Percentiles rank a stretch among this genome's conserved stretches.
Conservation (phyloP, 2,329 filamentous ascomycete species). For the Paracoccidioides brasiliensis region DNA sequence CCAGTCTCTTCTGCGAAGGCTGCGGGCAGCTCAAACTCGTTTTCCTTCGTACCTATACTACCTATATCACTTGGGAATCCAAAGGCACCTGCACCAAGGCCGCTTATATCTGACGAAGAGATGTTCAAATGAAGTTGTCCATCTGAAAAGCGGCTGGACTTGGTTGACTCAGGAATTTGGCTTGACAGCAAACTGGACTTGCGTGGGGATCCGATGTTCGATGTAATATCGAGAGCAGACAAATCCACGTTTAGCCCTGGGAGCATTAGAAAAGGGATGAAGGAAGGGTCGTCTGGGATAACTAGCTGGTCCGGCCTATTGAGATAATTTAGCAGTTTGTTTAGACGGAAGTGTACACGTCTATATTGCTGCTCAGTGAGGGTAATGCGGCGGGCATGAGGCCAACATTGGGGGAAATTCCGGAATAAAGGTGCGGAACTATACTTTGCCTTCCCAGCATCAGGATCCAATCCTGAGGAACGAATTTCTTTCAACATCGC, state of each 20-base stretch:
- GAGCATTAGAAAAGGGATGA: constrained; percentile 53
- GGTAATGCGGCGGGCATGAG: background rate
- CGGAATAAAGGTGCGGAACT: background rate
- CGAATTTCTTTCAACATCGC: constrained; percentile 48
- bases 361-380: background rate
- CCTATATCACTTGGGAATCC: constrained; percentile 30
- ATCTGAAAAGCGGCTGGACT: constrained; percentile 13
- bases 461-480: constrained; percentile 51
- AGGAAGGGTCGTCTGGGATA: constrained; percentile 69
- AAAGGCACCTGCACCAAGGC: constrained; percentile 27
- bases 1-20: constrained; percentile 31
- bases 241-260: constrained; percentile 47
- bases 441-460: constrained; percentile 60
- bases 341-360: no score
- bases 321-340: background rate
- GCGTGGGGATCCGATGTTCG: constrained; percentile 21
- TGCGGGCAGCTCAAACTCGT: constrained; percentile 17
- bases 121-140: constrained; percentile 33
- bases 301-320: constrained; percentile 60
- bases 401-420: constrained; percentile 4
- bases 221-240: constrained; percentile 28
- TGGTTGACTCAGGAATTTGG: constrained; percentile 21
- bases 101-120: constrained; percentile 36
- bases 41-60: constrained; percentile 22
- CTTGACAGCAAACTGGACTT: constrained; percentile 23